Evolutionary conservation across 768 basidiomycete species (phyloP).

Genomic region (Podaxis sp.): DNA sequence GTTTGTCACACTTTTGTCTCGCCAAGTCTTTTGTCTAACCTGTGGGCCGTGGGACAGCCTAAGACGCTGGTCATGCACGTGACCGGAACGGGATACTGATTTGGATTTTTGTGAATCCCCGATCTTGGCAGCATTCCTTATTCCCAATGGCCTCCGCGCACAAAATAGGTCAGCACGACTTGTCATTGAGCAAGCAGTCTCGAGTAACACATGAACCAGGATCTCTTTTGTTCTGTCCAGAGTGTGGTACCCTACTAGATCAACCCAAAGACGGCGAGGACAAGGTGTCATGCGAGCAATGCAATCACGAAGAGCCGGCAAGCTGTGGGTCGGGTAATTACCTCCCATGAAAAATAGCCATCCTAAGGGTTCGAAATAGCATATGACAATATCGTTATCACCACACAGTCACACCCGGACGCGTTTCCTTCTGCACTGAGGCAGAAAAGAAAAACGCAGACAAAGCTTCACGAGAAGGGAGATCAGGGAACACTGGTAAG

Average conservation of each 20-base stretch:
- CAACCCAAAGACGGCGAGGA: slow-evolving; percentile 75
- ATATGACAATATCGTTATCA: slow-evolving; percentile 89
- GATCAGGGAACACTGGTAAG: slow-evolving; percentile 60
- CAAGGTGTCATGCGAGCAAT: slow-evolving; percentile 85
- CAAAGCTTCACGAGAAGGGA: slow-evolving; percentile 70
- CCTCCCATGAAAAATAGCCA: background rate
- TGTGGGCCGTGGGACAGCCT: too few relatives aligned
- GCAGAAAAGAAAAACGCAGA: slow-evolving; percentile 89
- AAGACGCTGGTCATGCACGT: too few relatives aligned
- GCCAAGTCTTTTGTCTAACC: too few relatives aligned
- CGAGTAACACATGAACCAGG: slow-evolving; percentile 42
- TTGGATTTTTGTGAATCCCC: too few relatives aligned
- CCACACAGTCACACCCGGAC: slow-evolving; percentile 88
- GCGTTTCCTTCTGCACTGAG: slow-evolving; percentile 90
- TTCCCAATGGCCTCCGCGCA: slow-evolving; percentile 22
- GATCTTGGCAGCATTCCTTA: background rate
- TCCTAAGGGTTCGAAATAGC: slow-evolving; percentile 42
- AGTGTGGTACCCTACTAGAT: slow-evolving; percentile 87
- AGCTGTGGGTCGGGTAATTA: slow-evolving; percentile 60
- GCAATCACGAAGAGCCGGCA: slow-evolving; percentile 82
- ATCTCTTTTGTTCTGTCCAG: slow-evolving; percentile 91
- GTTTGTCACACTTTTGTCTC: too few relatives aligned
- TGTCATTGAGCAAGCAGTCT: background rate
- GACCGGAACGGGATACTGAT: too few relatives aligned
- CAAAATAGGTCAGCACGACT: slow-evolving; percentile 37